Base-by-base conservation (phyloP, 495 filamentous ascomycete genomes). In the Xylaria scruposa region DNA sequence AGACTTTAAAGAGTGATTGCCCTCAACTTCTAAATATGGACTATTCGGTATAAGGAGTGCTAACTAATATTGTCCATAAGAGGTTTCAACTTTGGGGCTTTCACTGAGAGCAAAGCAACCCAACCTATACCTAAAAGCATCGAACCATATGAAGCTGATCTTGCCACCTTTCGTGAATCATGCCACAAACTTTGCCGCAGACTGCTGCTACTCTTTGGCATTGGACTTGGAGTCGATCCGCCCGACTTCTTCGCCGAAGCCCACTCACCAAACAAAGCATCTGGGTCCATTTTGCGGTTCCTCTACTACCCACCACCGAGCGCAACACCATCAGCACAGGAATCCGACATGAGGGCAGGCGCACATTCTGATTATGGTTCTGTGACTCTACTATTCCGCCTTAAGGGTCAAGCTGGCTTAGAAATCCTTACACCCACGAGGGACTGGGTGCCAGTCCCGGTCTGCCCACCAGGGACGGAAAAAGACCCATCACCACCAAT, bases 301-400 rank as follows among this genome's bases (percentile, higher is more conserved):
- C 89, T 98, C 0, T 91, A 93, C 81, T 94, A 93, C 79, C 93
- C 92, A 0, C 85, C 90, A 7, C 82, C 91, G 13, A 86, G 89
- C 77, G 85, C 91, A 47, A 88, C 91, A 13, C 89, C 92, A 29
- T 88, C 91, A 68, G 90, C 91, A 3, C 89, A 92, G 80, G 90
- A 86, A 69, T 88, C 91, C 77, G 79, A 85, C 69, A 78, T 98
- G 81, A 85, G 96, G n/a, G 94, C 94, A 0, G 95, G 94, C 0
- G 93, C 91, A 2, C 95, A 99, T 80, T 95, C 91, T 9, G 95
- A 98, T 77, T 97, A 97, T 77, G 95, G 94, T 15, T 94, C 90
- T 2, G 83, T 97, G 61, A 97, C 95, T 0, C 84, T 97, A 0
- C 87, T 98, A 21, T 98, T 98, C 82, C 94, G 95, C 75, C 88